A percentile compares a stretch with the other conserved stretches of the same genome.
These are phyloP conservation scores for Paratrypanosoma confusum DNA, from an alignment of 208 protist species.

Conservation along the genomic window DNA sequence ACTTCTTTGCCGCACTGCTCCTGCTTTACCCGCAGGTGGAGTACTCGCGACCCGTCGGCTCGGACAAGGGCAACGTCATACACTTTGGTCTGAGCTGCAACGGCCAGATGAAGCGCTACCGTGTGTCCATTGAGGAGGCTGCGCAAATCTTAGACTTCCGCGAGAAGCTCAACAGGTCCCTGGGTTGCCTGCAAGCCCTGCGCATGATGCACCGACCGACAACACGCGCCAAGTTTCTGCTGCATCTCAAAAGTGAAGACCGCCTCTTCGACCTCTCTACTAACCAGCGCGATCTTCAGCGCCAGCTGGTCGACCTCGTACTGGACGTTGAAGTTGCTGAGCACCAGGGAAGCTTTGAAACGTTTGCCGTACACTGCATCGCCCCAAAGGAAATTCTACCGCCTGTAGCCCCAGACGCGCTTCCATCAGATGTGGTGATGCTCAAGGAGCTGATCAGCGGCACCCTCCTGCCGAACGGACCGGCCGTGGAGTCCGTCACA, in stretches of 20 bases:
- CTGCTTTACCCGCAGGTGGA: conserved; percentile 73
- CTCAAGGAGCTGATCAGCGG: conserved; percentile 49
- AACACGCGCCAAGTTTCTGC: conserved; percentile 48
- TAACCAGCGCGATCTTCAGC: conserved; percentile 43
- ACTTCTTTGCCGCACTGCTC: conserved; percentile 71
- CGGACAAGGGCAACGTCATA: conserved; percentile 33
- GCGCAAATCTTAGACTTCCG: conserved; percentile 76
- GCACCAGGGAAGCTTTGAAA: conserved; percentile 73
- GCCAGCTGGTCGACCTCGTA: conserved; percentile 50
- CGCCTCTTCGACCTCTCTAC: conserved; percentile 53
- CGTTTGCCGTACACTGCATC: conserved; percentile 47
- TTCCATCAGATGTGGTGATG: conserved; percentile 53
- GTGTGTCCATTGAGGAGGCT: conserved; percentile 53
- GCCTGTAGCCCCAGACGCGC: conserved; percentile 15
- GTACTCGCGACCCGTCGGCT: conserved; percentile 49
- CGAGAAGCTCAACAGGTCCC: conserved; percentile 42
- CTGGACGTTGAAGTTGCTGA: conserved; percentile 67
- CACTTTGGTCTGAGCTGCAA: conserved; percentile 82
- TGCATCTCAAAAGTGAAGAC: conserved; percentile 58
- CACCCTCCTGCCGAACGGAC: not conserved
- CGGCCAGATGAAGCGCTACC: conserved; percentile 77
- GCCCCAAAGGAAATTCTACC: conserved; percentile 28
- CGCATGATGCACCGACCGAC: conserved; percentile 48
- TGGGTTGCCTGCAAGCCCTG: conserved; percentile 68
- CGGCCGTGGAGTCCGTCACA: not conserved